Percentiles rank a stretch among this genome's conserved stretches.
Conservation (phyloP, 148 eudicot species). For the Euryodendron excelsum region DNA sequence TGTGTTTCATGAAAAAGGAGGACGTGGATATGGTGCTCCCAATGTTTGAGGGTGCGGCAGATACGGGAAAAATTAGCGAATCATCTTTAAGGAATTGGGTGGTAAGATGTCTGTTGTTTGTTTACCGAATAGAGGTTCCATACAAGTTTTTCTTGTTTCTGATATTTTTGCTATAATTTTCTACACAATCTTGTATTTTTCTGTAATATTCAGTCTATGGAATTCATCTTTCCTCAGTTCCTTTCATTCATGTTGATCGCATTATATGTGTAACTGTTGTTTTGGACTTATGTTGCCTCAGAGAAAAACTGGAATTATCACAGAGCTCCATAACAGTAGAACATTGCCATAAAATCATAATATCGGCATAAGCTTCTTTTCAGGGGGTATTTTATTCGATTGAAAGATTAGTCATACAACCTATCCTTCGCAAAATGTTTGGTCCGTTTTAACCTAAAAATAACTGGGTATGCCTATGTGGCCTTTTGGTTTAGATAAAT, state of each 20-base stretch:
- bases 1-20: slow-evolving; percentile 61
- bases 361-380: not conserved
- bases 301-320: not conserved
- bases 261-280: not conserved
- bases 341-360: not conserved
- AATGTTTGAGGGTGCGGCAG: slow-evolving; percentile 66
- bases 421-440: not conserved
- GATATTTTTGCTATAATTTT: not conserved
- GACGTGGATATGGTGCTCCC: slow-evolving; percentile 64
- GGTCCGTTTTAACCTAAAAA: not conserved
- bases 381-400: not conserved
- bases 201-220: not conserved
- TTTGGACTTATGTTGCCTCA: not conserved
- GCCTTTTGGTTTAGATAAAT: not conserved
- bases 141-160: not conserved
- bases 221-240: not conserved
- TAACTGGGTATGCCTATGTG: not conserved
- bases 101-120: slow-evolving; percentile 37
- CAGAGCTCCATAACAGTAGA: not conserved
- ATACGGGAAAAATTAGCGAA: slow-evolving; percentile 64
- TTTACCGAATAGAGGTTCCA: not conserved
- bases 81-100: slow-evolving; percentile 73
- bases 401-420: not conserved
- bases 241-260: not conserved
- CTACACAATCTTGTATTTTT: not conserved